Conservation (phyloP, 345 rosid species). For the Eucalyptus curtisii region DNA sequence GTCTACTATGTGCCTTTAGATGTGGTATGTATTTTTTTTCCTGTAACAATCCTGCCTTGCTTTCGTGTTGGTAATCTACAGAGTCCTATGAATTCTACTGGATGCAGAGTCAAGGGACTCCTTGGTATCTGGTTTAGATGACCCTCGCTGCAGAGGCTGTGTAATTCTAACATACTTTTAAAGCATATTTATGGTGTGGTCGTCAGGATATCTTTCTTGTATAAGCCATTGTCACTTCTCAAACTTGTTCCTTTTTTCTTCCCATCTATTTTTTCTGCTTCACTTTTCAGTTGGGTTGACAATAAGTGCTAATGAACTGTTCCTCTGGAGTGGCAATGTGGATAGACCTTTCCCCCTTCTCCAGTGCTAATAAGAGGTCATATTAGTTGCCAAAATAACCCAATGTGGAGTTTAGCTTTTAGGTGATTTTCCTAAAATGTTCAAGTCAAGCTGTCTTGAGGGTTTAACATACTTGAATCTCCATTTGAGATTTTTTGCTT, state of each 20-base stretch:
- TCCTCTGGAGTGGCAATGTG: not conserved
- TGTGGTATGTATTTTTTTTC: conserved; percentile 32
- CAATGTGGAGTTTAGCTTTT: not conserved
- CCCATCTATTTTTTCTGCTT: not conserved
- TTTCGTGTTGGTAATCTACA: not conserved
- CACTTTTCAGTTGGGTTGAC: not conserved
- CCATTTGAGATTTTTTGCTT: not conserved
- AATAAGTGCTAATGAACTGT: not conserved
- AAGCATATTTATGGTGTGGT: not conserved
- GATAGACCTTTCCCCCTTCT: not conserved
- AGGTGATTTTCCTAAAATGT: not conserved
- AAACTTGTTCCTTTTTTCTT: not conserved
- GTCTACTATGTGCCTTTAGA: conserved; percentile 53
- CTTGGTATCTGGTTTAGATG: not conserved
- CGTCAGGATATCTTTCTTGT: not conserved
- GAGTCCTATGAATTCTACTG: not conserved
- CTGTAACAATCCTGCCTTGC: not conserved
- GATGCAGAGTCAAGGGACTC: not conserved
- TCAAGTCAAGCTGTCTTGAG: not conserved
- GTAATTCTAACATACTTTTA: not conserved
- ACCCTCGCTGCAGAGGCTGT: not conserved
- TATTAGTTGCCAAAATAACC: not conserved
- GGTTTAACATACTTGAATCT: not conserved
- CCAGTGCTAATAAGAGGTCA: not conserved
- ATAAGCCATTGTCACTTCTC: not conserved